phyloP scores from a whole-genome alignment of 352 stramenopile species.

The Globisporangium cylindrosporum region DNA sequence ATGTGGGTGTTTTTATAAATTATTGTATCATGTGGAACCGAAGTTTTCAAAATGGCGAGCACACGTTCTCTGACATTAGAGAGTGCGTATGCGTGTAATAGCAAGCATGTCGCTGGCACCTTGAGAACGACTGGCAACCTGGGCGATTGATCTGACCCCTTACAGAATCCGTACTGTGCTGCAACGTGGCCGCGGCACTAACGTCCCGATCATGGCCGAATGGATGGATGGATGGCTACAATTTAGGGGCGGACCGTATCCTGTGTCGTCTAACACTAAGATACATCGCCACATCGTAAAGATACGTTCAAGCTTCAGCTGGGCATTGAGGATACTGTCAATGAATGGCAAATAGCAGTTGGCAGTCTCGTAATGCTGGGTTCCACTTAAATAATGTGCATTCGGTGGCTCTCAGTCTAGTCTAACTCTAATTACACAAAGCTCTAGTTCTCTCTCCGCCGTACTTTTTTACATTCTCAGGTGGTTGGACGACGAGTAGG shows the following conservation, averaged over 20 bases:
- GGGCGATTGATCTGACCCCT: not conserved
- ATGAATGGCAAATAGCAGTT: not conserved
- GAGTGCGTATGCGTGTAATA: not conserved
- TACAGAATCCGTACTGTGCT: not conserved
- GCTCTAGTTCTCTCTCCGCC: not conserved
- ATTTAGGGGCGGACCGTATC: not conserved
- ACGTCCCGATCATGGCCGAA: not conserved
- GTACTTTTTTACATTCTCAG: conserved; percentile 12
- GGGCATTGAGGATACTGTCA: not conserved
- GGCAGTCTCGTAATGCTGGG: not conserved
- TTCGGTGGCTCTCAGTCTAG: not conserved
- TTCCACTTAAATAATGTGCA: not conserved
- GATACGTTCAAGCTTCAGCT: not conserved
- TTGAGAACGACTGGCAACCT: not conserved
- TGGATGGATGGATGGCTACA: not conserved
- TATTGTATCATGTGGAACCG: not conserved
- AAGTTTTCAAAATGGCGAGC: not conserved
- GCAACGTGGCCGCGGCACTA: not conserved
- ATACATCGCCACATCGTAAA: not conserved
- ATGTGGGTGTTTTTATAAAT: not conserved
- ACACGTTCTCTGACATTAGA: not conserved
- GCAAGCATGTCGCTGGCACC: not conserved
- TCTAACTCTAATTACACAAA: not conserved
- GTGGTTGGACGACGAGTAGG: conserved; percentile 18
- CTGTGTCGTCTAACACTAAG: not conserved